Conservation (phyloP, 2,329 filamentous ascomycete species). For the Monosporascus sp. region DNA sequence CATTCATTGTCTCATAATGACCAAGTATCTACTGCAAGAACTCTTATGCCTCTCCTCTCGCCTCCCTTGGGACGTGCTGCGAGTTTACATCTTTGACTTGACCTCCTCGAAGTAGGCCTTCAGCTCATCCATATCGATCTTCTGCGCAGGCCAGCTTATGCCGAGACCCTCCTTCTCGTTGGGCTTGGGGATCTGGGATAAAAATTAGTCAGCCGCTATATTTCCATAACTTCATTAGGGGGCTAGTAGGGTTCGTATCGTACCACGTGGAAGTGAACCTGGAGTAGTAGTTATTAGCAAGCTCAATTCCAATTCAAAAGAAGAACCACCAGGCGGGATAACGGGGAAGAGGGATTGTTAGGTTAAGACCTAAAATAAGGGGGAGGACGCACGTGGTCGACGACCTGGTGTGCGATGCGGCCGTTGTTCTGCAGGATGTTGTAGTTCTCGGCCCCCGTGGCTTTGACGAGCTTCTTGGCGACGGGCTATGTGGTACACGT, state of each 20-base stretch:
- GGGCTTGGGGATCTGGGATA: constrained; percentile 80
- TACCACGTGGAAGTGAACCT: constrained; percentile 95
- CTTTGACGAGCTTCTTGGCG: constrained; percentile 78
- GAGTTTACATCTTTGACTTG: constrained; percentile 75
- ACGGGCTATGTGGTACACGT: constrained; percentile 48
- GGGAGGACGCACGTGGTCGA: constrained; percentile 71
- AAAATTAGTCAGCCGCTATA: not conserved
- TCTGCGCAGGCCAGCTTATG: constrained; percentile 72
- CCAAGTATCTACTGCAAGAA: too few relatives aligned
- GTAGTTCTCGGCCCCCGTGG: constrained; percentile 72
- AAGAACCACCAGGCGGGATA: constrained; percentile 1
- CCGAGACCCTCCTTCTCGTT: constrained; percentile 74
- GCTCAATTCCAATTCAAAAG: not conserved
- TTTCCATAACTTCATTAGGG: too few relatives aligned
- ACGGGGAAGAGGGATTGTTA: not conserved
- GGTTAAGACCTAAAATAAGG: not conserved
- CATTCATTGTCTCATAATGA: too few relatives aligned
- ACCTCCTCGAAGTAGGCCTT: constrained; percentile 77
- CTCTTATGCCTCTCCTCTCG: not conserved
- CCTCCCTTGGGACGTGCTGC: constrained; percentile 1
- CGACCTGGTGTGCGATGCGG: constrained; percentile 80
- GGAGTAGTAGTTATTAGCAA: constrained; percentile 5
- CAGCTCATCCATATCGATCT: constrained; percentile 74
- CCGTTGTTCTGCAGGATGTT: constrained; percentile 98
- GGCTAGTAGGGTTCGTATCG: constrained; percentile 12